These are phyloP conservation scores for Picochlorum sp. DNA, from an alignment of 139 green algal genomes.

Conservation along the genomic window DNA sequence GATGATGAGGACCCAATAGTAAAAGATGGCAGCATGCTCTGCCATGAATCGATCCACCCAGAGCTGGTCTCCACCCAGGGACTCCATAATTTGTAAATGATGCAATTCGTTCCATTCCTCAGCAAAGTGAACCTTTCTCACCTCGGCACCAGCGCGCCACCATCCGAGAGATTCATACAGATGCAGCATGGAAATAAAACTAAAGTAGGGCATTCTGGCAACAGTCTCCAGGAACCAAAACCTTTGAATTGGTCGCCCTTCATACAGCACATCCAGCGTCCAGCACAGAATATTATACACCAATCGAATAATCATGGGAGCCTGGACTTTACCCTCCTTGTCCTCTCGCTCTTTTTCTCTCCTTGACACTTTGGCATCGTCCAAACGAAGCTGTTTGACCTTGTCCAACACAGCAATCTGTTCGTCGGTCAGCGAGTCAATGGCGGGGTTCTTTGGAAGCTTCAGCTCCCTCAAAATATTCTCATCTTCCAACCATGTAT, in stretches of 20 bases:
- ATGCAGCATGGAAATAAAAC: conserved; percentile 91
- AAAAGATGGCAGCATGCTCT: conserved; percentile 78
- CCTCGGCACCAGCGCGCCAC: conserved; percentile 73
- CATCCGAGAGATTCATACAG: conserved; percentile 84
- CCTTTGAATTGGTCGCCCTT: conserved; percentile 64
- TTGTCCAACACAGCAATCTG: conserved; percentile 27
- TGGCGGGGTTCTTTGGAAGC: conserved; percentile 8
- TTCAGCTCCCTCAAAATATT: conserved; percentile 37
- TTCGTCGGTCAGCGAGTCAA: conserved; percentile 10
- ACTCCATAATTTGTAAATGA: conserved; percentile 92
- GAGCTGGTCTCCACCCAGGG: conserved; percentile 79
- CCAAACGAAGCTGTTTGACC: conserved; percentile 55
- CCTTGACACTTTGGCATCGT: conserved; percentile 64
- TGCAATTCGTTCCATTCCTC: conserved; percentile 96
- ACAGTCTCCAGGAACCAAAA: conserved; percentile 93
- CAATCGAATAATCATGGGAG: conserved; percentile 31
- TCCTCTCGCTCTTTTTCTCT: conserved; percentile 54
- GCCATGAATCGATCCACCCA: conserved; percentile 88
- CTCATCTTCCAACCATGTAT: conserved; percentile 37
- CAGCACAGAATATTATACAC: conserved; percentile 64
- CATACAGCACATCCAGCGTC: conserved; percentile 64
- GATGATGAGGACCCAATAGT: conserved; percentile 79
- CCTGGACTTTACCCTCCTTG: background rate
- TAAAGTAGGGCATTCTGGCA: conserved; percentile 95
- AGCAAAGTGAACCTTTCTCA: conserved; percentile 83